Base-by-base conservation (phyloP, 2,329 filamentous ascomycete species). In the Verticillium tricorpus region DNA sequence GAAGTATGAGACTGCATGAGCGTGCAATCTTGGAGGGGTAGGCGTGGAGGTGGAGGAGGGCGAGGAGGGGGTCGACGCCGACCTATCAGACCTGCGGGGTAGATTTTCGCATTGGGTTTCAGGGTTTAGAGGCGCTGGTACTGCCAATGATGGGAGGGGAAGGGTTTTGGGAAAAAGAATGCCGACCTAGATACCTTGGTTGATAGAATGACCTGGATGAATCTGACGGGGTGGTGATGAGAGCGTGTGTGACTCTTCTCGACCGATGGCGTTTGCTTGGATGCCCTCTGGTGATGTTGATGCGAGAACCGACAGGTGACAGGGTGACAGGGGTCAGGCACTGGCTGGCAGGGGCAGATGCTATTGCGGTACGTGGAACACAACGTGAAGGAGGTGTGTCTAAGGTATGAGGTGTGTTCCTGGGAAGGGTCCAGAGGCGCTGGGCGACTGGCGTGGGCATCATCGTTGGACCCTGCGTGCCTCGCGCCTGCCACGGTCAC, bases 1-100 rank as follows among this genome's bases (percentile, higher is more conserved):
- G 68, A 93, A 92, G 78, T 94, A 94, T 72, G 79, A 75, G 69
- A 76, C 78, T 61, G 76, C 73, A 69, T 77, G 70, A 74, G 69
- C 66, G 56, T 59, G 59, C 54, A 61, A 61, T 50, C 19, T 50
- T 50, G 45, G 45, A 22, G 28, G 28, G 28, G 28, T 4, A 28
- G 28, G 28, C 28, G 28, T 28, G 28, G 28, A 28, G 28, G 19
- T 22, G 45, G 45, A 50, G 45, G 45, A 50, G 61, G 50, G 58
- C 57, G 37, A 22, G 62, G 61, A 55, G 45, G 50, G 56, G 32
- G 54, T 37, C 57, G 32, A 64, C 60, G 40, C 62, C 58, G 58
- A 60, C 63, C 63, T 62, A 60, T 55, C 60, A 60, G 54, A 65
- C 40, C 63, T 65, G 59, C 62, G 63, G 34, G 55, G 55, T 56